Evolutionary conservation across 164 flowering plant species (phyloP), one percentile per base, ranked within the genome.

Genomic region (Magnolia sinica): DNA sequence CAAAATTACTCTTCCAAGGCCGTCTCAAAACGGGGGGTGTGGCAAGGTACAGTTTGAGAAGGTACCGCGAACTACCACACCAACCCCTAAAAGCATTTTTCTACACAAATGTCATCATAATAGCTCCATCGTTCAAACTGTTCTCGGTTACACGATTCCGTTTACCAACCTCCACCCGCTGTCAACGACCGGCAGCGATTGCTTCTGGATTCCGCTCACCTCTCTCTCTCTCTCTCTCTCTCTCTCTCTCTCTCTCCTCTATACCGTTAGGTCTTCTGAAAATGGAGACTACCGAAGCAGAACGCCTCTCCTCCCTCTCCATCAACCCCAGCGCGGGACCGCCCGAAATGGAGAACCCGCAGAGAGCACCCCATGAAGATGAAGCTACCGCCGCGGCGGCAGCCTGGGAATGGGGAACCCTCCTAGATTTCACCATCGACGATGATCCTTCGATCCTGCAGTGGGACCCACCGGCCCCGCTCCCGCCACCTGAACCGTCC

Each of bases 401-500:
- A 8, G 65, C 82, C 11, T 88, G 87, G 86, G 91, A 88, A 73
- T 87, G 87, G 87, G 85, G 77, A 23, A 84, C 79, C 64, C 81
- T 87, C n/a, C 79, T 88, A 14, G 87, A 87, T 80, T 86, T 88
- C 86, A 55, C 84, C 76, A 24, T 74, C 9, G 88, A 74, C 50
- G 76, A 86, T 10, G 76, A 86, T 16, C 79, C 73, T 1, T 51
- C 83, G 55, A 14, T 74, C 20, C 14, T 79, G 69, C 61, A 85
- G 1, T 76, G 81, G 64, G 86, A 79, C 68, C 45, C 78, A 68
- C 85, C 68, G 13, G 51, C 76, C 4, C 63, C 22, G 50, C 50
- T 63, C 52, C 19, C 16, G n/a, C 18, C 18, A 8, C 50, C 68
- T 52, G n/a, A 73, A 64, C 13, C 51, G 37, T 22, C 27, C 45